Evolutionary conservation across 2,329 filamentous ascomycete species (phyloP), one percentile per base, ranked within the genome.

Genomic region (Chlorencoelia australis): DNA sequence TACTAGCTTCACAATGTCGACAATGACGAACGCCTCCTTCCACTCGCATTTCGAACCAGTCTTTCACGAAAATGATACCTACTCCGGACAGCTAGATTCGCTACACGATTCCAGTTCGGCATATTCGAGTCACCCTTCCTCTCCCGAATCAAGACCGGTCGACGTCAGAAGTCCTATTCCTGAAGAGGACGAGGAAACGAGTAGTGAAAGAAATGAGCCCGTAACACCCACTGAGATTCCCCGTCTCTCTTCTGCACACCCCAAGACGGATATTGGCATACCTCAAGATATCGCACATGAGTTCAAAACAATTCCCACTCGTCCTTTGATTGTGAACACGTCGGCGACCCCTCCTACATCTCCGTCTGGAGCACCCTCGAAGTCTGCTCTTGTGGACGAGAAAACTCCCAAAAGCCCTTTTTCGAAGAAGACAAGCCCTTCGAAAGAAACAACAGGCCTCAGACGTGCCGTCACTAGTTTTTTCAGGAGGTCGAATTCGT

Each of bases 211-310:
- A 37, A 69, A 71, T 59, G 75, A 79, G 46, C 75, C 75, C 29
- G 63, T 74, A 40, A 79, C 75, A 15, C 75, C 75, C 31, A 67
- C 73, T 41, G 77, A 73, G 49, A 63, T 62, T 48, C 65, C 68
- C 43, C 67, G 71, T 50, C 74, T 72, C 30, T 67, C 68, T 40
- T 69, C 73, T 45, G 73, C 75, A 43, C 61, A 61, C 29, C 25
- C 35, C 28, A 42, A 36, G 19, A 43, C 44, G 32, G 39, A 33
- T 16, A 8, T 34, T 7, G 16, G 28, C n/a, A 38, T 33, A 21
- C 17, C 21, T n/a, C 25, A 41, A 11, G 26, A 43, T 14, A 20
- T 25, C 22, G 25, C 16, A 19, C 35, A 40, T 15, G 32, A 24
- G 9, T 26, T 39, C 15, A n/a, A 8, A n/a, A 28, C 29, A 20